phyloP scores from a whole-genome alignment of 495 filamentous ascomycete genomes.

The Jackrogersella minutella region DNA sequence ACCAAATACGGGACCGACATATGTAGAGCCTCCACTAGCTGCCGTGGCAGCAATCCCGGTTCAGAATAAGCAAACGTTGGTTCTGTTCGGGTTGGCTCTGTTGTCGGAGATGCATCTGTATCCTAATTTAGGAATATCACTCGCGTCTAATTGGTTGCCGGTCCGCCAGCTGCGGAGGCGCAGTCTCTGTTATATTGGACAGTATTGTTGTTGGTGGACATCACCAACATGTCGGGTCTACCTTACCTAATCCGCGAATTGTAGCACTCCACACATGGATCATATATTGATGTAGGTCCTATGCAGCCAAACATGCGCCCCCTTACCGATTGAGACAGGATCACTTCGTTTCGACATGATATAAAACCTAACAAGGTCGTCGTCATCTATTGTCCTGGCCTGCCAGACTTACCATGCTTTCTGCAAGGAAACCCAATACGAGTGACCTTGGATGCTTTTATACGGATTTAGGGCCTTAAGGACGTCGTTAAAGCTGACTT shows the following conservation, averaged over 20 bases:
- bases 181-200: conserved; percentile 3
- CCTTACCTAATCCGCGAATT: neutral
- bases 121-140: conserved; percentile 29
- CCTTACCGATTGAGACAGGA: neutral
- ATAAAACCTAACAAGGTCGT: neutral
- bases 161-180: conserved; percentile 8
- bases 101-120: neutral
- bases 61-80: conserved; percentile 27
- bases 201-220: conserved; percentile 2
- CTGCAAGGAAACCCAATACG: neutral
- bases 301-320: neutral
- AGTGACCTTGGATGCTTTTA: too few relatives aligned
- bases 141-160: conserved; percentile 21
- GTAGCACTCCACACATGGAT: neutral
- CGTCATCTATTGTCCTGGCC: neutral
- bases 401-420: too few relatives aligned
- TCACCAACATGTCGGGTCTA: neutral
- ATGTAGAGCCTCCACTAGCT: conserved; percentile 4
- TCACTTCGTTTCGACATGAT: neutral
- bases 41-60: conserved; percentile 26
- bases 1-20: conserved; percentile 15
- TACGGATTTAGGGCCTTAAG: neutral
- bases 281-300: neutral
- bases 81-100: conserved; percentile 11
- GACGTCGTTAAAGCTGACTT: too few relatives aligned